Percentiles rank a stretch among this genome's conserved stretches.
Evolutionary conservation across 495 filamentous ascomycete genomes (phyloP).

Genomic region (Penicillium coffeae): DNA sequence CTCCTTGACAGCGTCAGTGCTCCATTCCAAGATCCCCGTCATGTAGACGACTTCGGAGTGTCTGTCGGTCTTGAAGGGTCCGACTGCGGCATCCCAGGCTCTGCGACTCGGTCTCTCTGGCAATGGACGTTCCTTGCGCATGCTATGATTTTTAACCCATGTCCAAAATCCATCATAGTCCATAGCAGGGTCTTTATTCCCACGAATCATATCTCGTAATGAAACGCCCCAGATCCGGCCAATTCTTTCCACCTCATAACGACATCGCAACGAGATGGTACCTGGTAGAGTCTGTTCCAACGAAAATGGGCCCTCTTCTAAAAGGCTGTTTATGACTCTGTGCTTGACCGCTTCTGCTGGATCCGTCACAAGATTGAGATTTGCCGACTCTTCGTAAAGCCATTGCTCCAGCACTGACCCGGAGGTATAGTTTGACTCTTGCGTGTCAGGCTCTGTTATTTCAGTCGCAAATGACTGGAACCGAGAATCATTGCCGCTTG

Average conservation of each 20-base stretch:
- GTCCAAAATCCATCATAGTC: slow-evolving; percentile 39
- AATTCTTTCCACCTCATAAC: slow-evolving; percentile 45
- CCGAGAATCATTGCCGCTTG: not conserved
- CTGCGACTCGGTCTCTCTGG: slow-evolving; percentile 35
- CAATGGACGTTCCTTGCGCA: slow-evolving; percentile 24
- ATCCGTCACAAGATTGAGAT: no score
- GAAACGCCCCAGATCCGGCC: slow-evolving; percentile 33
- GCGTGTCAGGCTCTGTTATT: slow-evolving; percentile 26
- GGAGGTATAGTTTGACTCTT: slow-evolving; percentile 23
- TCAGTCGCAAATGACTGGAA: slow-evolving; percentile 33
- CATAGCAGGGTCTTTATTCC: slow-evolving; percentile 20
- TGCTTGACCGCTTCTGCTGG: slow-evolving; percentile 9
- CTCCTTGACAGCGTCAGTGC: slow-evolving; percentile 20
- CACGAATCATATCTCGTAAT: slow-evolving; percentile 27
- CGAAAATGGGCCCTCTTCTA: slow-evolving; percentile 33
- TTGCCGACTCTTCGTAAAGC: slow-evolving; percentile 21
- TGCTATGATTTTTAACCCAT: slow-evolving; percentile 29
- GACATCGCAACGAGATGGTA: slow-evolving; percentile 35
- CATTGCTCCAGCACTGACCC: slow-evolving; percentile 29
- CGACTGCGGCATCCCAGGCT: slow-evolving; percentile 42
- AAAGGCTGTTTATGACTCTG: slow-evolving; percentile 25
- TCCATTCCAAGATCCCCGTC: slow-evolving; percentile 41
- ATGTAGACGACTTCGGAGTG: slow-evolving; percentile 41
- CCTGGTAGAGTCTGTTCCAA: slow-evolving; percentile 20
- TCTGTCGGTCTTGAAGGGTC: slow-evolving; percentile 30